Percentiles rank a stretch among this genome's conserved stretches.
Conservation (phyloP, 169 alveolate genomes). For the Cardiosporidium cionae region DNA sequence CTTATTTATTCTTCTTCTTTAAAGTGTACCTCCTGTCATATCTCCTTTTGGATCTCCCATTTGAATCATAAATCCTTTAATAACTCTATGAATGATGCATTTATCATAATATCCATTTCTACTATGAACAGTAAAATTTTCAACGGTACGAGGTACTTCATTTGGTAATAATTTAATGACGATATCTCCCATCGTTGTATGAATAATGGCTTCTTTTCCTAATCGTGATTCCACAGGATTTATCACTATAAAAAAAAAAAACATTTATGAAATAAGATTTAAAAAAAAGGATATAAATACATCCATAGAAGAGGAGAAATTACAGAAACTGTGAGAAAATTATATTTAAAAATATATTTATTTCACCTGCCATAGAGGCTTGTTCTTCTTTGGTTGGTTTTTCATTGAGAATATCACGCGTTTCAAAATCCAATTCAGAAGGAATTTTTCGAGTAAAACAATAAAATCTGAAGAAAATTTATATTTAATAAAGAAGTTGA, state of each 20-base stretch:
- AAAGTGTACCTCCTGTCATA: conserved; percentile 99
- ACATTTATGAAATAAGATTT: too few species aligned
- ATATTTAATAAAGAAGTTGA: not conserved
- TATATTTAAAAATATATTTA: too few species aligned
- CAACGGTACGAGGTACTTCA: conserved; percentile 89
- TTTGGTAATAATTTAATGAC: conserved; percentile 76
- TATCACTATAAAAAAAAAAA: too few species aligned
- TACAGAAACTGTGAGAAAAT: not conserved
- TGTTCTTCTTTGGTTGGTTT: conserved; percentile 66
- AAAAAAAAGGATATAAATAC: too few species aligned
- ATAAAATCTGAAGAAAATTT: conserved; percentile 55
- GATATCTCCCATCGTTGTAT: conserved; percentile 96
- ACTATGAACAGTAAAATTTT: conserved; percentile 89
- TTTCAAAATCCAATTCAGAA: conserved; percentile 64
- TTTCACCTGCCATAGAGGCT: conserved; percentile 24
- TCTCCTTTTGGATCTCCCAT: conserved; percentile 99
- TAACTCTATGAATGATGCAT: conserved; percentile 62
- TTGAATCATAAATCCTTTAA: conserved; percentile 95
- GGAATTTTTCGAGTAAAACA: conserved; percentile 81
- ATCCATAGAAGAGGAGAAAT: not conserved
- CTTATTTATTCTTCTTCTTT: too few species aligned
- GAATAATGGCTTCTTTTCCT: conserved; percentile 81
- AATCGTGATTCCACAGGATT: too few species aligned
- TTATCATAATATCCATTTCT: conserved; percentile 77
- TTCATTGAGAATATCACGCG: conserved; percentile 84